A percentile compares a stretch with the other conserved stretches of the same genome.
These are phyloP conservation scores for Scheffersomyces quercinus DNA, from an alignment of 1,139 yeast genomes.

Conservation along the genomic window DNA sequence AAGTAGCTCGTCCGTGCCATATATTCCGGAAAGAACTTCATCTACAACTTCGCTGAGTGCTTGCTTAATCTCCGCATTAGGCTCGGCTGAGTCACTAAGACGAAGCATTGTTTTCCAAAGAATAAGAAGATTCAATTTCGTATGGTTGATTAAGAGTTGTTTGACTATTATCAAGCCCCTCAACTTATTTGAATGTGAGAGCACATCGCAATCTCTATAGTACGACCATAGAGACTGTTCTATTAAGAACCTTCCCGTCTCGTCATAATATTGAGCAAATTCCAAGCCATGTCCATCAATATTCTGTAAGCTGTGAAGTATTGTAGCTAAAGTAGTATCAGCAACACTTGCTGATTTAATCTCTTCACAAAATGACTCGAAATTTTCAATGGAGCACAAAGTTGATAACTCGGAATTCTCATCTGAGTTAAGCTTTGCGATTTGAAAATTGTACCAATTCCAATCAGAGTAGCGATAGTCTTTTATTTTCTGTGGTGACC, in stretches of 20 bases:
- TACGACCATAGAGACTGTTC: conserved; percentile 31
- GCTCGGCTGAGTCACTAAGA: conserved; percentile 13
- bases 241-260: conserved; percentile 24
- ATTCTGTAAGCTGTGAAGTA: conserved; percentile 27
- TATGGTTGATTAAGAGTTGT: conserved; percentile 33
- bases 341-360: conserved; percentile 11
- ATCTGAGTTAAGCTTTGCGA: conserved; percentile 22
- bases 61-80: conserved; percentile 13
- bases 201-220: conserved; percentile 13
- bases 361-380: conserved; percentile 19
- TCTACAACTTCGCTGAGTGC: conserved; percentile 29
- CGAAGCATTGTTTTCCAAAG: conserved; percentile 26
- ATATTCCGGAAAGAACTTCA: conserved; percentile 31
- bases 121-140: conserved; percentile 17
- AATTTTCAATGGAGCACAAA: conserved; percentile 14
- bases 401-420: conserved; percentile 9
- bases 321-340: conserved; percentile 17
- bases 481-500: conserved; percentile 36
- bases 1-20: conserved; percentile 22
- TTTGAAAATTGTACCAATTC: conserved; percentile 45
- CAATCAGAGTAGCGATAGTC: conserved; percentile 34
- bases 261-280: conserved; percentile 24
- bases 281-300: conserved; percentile 20
- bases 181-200: conserved; percentile 14
- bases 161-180: conserved; percentile 37